These are phyloP conservation scores for Clitopilus passeckerianus DNA, from an alignment of 768 basidiomycete genomes.

Conservation along the genomic window DNA sequence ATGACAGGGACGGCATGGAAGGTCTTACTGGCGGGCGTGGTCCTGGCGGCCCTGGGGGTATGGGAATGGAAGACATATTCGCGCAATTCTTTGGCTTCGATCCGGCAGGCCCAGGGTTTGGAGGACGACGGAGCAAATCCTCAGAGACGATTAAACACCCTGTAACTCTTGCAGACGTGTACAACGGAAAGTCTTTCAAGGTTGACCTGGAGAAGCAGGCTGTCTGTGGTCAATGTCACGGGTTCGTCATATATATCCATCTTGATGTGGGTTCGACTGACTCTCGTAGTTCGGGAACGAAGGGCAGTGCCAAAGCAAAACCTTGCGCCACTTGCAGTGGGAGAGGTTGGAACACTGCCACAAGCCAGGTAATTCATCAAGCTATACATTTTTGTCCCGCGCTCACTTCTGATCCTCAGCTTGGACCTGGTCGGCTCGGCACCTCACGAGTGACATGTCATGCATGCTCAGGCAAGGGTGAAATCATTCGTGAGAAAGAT, in stretches of 20 bases:
- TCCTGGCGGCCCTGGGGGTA: constrained; percentile 35
- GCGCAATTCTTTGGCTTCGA: constrained; percentile 71
- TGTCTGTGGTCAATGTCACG: constrained; percentile 75
- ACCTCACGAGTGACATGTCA: constrained; percentile 53
- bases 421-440: constrained; percentile 42
- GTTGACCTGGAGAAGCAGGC: constrained; percentile 87
- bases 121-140: constrained; percentile 48
- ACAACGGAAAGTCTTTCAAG: constrained; percentile 84
- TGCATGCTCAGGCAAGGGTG: constrained; percentile 67
- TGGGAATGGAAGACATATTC: constrained; percentile 68
- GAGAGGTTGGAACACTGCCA: constrained; percentile 67
- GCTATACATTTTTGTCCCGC: not conserved
- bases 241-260: constrained; percentile 37
- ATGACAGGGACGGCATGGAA: constrained; percentile 72
- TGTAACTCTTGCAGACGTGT: constrained; percentile 89
- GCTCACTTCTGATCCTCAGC: constrained; percentile 16
- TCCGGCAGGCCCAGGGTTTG: constrained; percentile 47
- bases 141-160: constrained; percentile 76
- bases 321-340: constrained; percentile 79
- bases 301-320: constrained; percentile 80
- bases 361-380: constrained; percentile 39
- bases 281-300: constrained; percentile 65
- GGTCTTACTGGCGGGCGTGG: constrained; percentile 34
- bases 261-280: not conserved
- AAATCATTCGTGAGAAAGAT: constrained; percentile 79